Conservation (phyloP, 2,329 filamentous ascomycete species). For the Penicillium sumatraense region DNA sequence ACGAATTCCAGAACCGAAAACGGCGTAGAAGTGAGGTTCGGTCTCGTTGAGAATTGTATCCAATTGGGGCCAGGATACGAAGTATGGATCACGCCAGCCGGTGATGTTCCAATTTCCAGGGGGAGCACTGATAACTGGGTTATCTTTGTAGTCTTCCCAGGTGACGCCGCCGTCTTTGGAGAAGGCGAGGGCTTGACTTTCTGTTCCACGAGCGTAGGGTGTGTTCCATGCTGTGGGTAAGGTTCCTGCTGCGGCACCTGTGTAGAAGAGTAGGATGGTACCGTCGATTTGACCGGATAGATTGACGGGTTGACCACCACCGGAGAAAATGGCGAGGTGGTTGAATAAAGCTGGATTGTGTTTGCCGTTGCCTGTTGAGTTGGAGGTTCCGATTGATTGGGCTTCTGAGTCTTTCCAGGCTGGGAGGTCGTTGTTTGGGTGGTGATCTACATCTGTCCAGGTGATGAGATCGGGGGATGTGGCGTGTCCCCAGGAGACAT, state of each 20-base stretch:
- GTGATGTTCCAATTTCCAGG: slow-evolving; percentile 20
- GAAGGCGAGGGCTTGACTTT: slow-evolving; percentile 17
- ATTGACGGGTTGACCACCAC: slow-evolving; percentile 15
- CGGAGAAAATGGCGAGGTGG: slow-evolving; percentile 18
- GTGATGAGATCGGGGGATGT: slow-evolving; percentile 17
- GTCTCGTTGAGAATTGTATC: slow-evolving; percentile 11
- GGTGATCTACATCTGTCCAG: slow-evolving; percentile 20
- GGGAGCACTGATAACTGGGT: slow-evolving; percentile 15
- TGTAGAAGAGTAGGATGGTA: slow-evolving; percentile 20
- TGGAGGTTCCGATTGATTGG: slow-evolving; percentile 20
- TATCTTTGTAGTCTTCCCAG: slow-evolving; percentile 18
- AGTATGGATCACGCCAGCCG: slow-evolving; percentile 21
- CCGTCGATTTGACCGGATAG: slow-evolving; percentile 15
- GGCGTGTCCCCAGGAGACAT: slow-evolving; percentile 22
- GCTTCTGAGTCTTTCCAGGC: slow-evolving; percentile 21
- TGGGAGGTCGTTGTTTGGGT: slow-evolving; percentile 13
- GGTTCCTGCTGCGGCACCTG: slow-evolving; percentile 5
- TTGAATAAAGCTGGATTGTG: slow-evolving; percentile 21
- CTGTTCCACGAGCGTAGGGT: slow-evolving; percentile 14
- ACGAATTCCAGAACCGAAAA: slow-evolving; percentile 19
- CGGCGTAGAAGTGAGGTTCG: slow-evolving; percentile 20
- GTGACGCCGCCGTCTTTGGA: slow-evolving; percentile 18
- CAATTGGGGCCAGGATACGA: slow-evolving; percentile 11
- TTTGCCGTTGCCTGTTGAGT: slow-evolving; percentile 12
- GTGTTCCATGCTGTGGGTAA: slow-evolving; percentile 17